Conservation (phyloP, 805 yeast species). For the Danielia oregonensis region DNA sequence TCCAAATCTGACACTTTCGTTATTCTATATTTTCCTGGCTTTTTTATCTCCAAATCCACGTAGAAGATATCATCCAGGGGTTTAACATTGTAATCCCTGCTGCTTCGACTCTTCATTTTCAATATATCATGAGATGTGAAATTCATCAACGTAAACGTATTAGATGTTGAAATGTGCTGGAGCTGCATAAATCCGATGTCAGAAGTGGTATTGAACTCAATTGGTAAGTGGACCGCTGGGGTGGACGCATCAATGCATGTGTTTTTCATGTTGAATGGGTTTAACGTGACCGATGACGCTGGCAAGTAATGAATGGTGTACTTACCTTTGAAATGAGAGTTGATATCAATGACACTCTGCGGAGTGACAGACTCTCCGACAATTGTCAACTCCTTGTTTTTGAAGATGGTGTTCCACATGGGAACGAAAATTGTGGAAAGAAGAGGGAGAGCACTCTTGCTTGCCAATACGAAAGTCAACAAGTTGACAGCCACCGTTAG, state of each 20-base stretch:
- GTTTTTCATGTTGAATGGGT: conserved; percentile 61
- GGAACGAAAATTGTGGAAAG: conserved; percentile 31
- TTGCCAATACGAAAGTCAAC: conserved; percentile 52
- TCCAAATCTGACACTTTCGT: conserved; percentile 62
- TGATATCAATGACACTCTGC: conserved; percentile 38
- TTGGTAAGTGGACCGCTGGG: conserved; percentile 50
- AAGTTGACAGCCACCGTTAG: conserved; percentile 46
- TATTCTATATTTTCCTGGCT: conserved; percentile 78
- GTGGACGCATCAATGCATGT: conserved; percentile 52
- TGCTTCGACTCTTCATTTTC: conserved; percentile 25
- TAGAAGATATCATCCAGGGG: conserved; percentile 47
- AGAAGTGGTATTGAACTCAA: conserved; percentile 75
- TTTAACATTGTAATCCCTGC: conserved; percentile 25
- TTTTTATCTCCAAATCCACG: conserved; percentile 58
- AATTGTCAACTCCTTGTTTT: conserved; percentile 48
- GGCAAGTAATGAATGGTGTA: conserved; percentile 86
- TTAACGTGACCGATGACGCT: conserved; percentile 80
- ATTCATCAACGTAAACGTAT: conserved; percentile 44
- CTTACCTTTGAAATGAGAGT: conserved; percentile 76
- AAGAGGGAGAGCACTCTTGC: conserved; percentile 49
- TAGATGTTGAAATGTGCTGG: conserved; percentile 54
- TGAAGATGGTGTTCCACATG: conserved; percentile 40
- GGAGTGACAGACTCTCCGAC: conserved; percentile 45
- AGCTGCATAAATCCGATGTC: conserved; percentile 67
- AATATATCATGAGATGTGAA: conserved; percentile 57